Evolutionary conservation across 176 grass and related monocot species (phyloP).

Genomic region (Eleusine coracana): DNA sequence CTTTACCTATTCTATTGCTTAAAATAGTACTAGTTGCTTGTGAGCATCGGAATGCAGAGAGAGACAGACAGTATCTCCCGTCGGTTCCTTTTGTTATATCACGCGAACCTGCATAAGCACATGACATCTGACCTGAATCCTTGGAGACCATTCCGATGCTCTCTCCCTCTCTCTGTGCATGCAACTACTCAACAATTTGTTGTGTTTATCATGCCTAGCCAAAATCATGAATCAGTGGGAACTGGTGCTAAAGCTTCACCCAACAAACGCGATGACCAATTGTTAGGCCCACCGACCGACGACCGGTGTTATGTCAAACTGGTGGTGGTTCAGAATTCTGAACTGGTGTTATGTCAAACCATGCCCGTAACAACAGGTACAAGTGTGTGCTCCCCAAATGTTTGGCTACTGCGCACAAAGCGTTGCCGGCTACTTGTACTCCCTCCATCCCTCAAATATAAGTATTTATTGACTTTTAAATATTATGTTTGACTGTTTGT

Average conservation of each 20-base stretch:
- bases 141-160: not conserved
- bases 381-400: not conserved
- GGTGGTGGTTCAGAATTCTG: not conserved
- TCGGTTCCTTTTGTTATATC: not conserved
- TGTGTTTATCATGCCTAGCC: not conserved
- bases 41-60: too few relatives aligned
- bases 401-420: not conserved
- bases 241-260: not conserved
- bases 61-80: not conserved
- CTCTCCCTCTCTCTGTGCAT: not conserved
- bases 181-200: not conserved
- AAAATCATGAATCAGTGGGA: not conserved
- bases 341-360: not conserved
- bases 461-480: too few relatives aligned
- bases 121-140: not conserved
- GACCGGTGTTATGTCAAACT: not conserved
- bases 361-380: not conserved
- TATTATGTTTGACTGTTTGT: too few relatives aligned
- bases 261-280: not conserved
- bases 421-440: too few relatives aligned
- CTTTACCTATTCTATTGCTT: not conserved
- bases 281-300: not conserved
- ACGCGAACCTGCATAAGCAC: not conserved
- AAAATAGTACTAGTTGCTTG: not conserved
- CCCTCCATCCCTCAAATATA: too few relatives aligned